Evolutionary conservation across 345 rosid genomes (phyloP), one percentile per base, ranked within the genome.

Genomic region (Rhizophora apiculata): DNA sequence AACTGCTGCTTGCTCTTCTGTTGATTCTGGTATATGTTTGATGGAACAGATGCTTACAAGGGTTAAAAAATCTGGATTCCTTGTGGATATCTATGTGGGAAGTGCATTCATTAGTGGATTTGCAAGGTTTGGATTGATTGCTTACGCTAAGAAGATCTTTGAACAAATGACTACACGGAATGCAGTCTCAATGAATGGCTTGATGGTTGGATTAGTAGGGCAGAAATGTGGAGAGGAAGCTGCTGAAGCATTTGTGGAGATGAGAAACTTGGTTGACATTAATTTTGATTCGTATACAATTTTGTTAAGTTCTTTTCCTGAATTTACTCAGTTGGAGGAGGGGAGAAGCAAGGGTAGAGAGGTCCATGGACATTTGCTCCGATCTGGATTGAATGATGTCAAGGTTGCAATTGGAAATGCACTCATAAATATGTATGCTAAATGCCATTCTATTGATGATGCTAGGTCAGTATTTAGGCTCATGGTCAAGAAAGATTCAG

Each of bases 361-460:
- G 84, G 89, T 91, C 72, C 98, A 93, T 72, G 96, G 89, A 64
- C 74, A 81, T 82, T 76, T 81, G n/a, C 69, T 82, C 18, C 84
- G 92, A 63, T 80, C 80, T 32, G 91, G 89, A 55, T 79, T 88
- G 72, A 74, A 66, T 66, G 81, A 82, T 36, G 49, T 31, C 7
- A 80, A 80, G 78, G 83, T 83, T 69, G 81, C 88, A 16, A 70
- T 91, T 72, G 97, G 89, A 39, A 93, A 93, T 80, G 94, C 91
- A 36, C 90, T 93, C 64, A 81, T 89, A 64, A 91, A 86, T 75
- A 88, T 93, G 98, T 89, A 93, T 79, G 88, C 97, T 60, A 93
- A 91, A 74, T 89, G 92, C 69, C 84, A 89, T 67, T 79, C 85
- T 63, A 77, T 89, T 64, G 62, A 68, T 68, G 81, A 85, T 72